Evolutionary conservation across 768 basidiomycete genomes (phyloP).

Genomic region (Trametes gibbosa): DNA sequence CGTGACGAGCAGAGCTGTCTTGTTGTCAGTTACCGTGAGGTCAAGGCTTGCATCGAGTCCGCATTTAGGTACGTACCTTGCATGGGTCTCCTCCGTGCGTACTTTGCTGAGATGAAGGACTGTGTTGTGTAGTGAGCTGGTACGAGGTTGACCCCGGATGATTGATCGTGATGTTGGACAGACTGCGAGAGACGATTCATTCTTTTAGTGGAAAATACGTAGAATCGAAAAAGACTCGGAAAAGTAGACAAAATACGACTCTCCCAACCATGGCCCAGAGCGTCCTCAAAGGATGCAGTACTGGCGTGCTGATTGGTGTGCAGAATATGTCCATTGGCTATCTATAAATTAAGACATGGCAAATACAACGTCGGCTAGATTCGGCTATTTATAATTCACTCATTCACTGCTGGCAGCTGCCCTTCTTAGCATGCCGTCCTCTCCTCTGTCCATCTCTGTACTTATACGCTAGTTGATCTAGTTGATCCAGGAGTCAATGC

Average conservation of each 20-base stretch:
- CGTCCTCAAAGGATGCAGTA: too few relatives aligned
- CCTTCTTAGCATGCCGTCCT: too few relatives aligned
- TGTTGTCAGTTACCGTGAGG: conserved; percentile 89
- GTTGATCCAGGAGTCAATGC: too few relatives aligned
- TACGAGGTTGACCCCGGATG: conserved; percentile 21
- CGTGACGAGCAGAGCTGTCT: conserved; percentile 96
- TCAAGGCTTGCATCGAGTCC: conserved; percentile 80
- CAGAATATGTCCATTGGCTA: too few relatives aligned
- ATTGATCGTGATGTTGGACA: conserved; percentile 18
- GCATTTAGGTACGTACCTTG: conserved; percentile 68
- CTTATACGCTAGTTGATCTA: too few relatives aligned
- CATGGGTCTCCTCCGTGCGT: not conserved
- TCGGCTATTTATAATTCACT: too few relatives aligned
- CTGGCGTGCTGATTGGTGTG: too few relatives aligned
- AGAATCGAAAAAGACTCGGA: conserved; percentile 67
- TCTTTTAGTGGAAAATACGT: conserved; percentile 46
- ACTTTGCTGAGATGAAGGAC: not conserved
- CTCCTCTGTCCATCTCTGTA: too few relatives aligned
- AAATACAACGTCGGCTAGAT: too few relatives aligned
- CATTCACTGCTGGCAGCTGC: too few relatives aligned
- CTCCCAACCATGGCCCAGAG: not conserved
- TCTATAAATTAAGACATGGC: too few relatives aligned
- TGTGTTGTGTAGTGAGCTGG: conserved; percentile 44
- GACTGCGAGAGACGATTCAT: not conserved
- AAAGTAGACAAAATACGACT: conserved; percentile 43